Base-by-base conservation (phyloP, 768 basidiomycete species). In the Mycena amicta region DNA sequence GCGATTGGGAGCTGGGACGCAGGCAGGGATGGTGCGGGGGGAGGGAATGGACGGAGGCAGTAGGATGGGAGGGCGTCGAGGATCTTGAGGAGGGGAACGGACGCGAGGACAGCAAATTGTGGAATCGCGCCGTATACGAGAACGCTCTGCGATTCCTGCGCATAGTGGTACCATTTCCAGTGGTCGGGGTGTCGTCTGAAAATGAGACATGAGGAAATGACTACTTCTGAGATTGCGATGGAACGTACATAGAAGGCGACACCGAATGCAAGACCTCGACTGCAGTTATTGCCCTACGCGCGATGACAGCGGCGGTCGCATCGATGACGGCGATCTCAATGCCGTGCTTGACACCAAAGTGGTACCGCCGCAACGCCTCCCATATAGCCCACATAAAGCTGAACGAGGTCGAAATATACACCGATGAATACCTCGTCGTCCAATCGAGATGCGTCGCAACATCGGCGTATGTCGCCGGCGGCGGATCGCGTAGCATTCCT, bases 331-430 rank as follows among this genome's bases (percentile, higher is more conserved):
- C 90, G 60, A 92, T 90, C 69, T 92, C 82, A 27, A 92, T 74
- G 55, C 89, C 84, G 60, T 90, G 88, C 70, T 92, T 92, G 53
- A 90, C 73, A 37, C 85, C 85, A 33, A 78, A 73, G 64, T 86
- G 83, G 67, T 89, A 90, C n/a, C 90, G 83, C 56, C 88, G 77
- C 22, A 88, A 79, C 3, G 89, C 90, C 68, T 92, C 90, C 89
- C 89, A 92, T 33, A 92, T 78, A 6, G 89, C 85, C 90, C 90
- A 92, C 33, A 81, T 82, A 63, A 92, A 89, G 74, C 87, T 91
- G 70, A 92, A 91, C 4, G 90, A 90, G 2, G 88, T 81, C 2
- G 90, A 88, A 43, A 92, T 81, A 60, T 83, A 92, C 4, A 84
- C 78, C 0, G 90, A 92, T 20, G 82, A 77, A 4, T 83, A 75